phyloP scores from a whole-genome alignment of 116 monocot species.

The Dioscorea cayenensis region DNA sequence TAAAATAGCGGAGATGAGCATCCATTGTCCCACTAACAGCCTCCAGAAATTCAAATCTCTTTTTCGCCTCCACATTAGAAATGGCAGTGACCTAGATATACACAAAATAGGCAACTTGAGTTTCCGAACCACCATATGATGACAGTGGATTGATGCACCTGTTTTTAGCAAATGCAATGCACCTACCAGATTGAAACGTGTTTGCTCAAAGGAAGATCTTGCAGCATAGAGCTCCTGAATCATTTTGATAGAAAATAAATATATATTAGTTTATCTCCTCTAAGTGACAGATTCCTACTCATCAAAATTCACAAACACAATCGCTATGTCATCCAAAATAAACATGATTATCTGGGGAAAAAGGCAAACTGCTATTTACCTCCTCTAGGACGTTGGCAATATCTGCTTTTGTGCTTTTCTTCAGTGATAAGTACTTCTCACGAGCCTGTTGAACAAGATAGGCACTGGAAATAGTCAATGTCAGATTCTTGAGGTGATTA shows the following conservation, averaged over 20 bases:
- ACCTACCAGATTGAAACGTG: slow-evolving; percentile 91
- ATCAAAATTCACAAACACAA: neutral
- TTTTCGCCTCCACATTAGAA: slow-evolving; percentile 96
- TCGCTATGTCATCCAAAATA: neutral
- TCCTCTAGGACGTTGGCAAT: slow-evolving; percentile 74
- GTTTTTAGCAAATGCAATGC: neutral
- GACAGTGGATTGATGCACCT: neutral
- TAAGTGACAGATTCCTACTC: neutral
- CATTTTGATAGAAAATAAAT: neutral
- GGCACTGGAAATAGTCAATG: slow-evolving; percentile 12
- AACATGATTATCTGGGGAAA: neutral
- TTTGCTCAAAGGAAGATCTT: slow-evolving; percentile 97
- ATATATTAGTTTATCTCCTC: neutral
- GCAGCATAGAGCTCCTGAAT: slow-evolving; percentile 83
- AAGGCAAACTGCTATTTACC: slow-evolving; percentile 27
- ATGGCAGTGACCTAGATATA: slow-evolving; percentile 66
- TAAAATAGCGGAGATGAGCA: slow-evolving; percentile 99
- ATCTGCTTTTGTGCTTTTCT: slow-evolving; percentile 86
- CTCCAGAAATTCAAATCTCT: slow-evolving; percentile 99
- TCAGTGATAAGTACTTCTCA: slow-evolving; percentile 85
- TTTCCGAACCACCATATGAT: neutral
- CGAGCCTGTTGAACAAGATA: slow-evolving; percentile 59
- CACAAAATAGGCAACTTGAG: neutral
- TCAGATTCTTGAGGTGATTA: neutral
- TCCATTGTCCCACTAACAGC: slow-evolving; percentile 99